phyloP scores from a whole-genome alignment of 2,329 filamentous ascomycete genomes.

The Xylogone sp. region DNA sequence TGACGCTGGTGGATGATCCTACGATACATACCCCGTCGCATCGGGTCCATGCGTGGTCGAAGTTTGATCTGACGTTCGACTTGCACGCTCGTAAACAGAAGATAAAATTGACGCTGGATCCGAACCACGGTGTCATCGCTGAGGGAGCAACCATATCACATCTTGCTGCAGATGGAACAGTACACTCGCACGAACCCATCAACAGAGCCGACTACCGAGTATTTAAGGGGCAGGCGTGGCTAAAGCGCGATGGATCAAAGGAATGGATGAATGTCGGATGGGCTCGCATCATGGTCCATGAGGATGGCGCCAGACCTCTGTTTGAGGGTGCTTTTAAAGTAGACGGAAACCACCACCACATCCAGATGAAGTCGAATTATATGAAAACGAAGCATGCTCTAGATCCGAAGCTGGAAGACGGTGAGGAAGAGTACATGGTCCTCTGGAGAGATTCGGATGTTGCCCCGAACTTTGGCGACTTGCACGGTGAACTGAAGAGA shows the following conservation, averaged over 20 bases:
- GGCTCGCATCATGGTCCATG: conserved; percentile 75
- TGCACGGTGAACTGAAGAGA: conserved; percentile 36
- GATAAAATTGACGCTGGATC: conserved; percentile 77
- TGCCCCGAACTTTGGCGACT: conserved; percentile 40
- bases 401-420: conserved; percentile 58
- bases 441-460: conserved; percentile 92
- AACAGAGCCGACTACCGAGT: conserved; percentile 73
- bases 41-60: conserved; percentile 73
- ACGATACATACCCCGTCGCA: conserved; percentile 75
- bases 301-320: conserved; percentile 72
- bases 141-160: conserved; percentile 72
- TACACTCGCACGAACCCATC: conserved; percentile 64
- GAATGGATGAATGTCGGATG: conserved; percentile 82
- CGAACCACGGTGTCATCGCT: conserved; percentile 85
- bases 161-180: conserved; percentile 65
- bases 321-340: conserved; percentile 90
- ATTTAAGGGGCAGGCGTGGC: conserved; percentile 75
- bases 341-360: conserved; percentile 78
- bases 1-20: conserved; percentile 70
- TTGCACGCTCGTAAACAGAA: conserved; percentile 64
- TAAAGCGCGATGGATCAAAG: conserved; percentile 53
- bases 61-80: conserved; percentile 81
- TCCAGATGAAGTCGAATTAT: conserved; percentile 75
- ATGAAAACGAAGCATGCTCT: conserved; percentile 63
- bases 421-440: conserved; percentile 74